phyloP scores from a whole-genome alignment of 768 basidiomycete genomes.

The Mycena rebaudengoi region DNA sequence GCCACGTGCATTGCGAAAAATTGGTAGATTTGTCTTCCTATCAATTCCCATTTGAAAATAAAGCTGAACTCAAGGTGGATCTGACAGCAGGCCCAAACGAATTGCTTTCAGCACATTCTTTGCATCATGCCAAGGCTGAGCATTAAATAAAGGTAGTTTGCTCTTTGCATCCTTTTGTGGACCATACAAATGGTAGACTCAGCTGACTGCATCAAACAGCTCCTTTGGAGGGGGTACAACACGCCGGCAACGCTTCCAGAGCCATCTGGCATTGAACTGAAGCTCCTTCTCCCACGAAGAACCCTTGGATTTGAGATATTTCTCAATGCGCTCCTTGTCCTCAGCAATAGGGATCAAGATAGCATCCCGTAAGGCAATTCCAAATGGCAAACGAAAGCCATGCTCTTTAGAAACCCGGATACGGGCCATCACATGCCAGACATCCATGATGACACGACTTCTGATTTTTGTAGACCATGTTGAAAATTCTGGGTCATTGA shows the following conservation, averaged over 20 bases:
- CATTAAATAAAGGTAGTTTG: conserved; percentile 10
- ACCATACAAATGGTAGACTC: background rate
- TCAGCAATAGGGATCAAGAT: conserved; percentile 4
- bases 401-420: background rate
- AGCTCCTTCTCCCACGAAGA: conserved; percentile 7
- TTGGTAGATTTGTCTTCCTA: background rate
- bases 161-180: conserved; percentile 12
- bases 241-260: conserved; percentile 1
- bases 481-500: no score
- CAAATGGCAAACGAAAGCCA: background rate
- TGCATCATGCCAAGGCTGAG: conserved; percentile 11
- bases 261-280: conserved; percentile 7
- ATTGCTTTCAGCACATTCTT: conserved; percentile 6
- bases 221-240: conserved; percentile 7
- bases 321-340: conserved; percentile 8
- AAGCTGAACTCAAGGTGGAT: background rate
- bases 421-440: conserved; percentile 4
- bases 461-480: background rate
- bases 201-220: background rate
- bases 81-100: background rate
- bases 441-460: conserved; percentile 9
- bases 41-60: background rate
- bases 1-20: background rate
- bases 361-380: conserved; percentile 3
- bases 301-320: background rate